Evolutionary conservation across 2,329 filamentous ascomycete species (phyloP).

Genomic region (Domatiomyces globalis): DNA sequence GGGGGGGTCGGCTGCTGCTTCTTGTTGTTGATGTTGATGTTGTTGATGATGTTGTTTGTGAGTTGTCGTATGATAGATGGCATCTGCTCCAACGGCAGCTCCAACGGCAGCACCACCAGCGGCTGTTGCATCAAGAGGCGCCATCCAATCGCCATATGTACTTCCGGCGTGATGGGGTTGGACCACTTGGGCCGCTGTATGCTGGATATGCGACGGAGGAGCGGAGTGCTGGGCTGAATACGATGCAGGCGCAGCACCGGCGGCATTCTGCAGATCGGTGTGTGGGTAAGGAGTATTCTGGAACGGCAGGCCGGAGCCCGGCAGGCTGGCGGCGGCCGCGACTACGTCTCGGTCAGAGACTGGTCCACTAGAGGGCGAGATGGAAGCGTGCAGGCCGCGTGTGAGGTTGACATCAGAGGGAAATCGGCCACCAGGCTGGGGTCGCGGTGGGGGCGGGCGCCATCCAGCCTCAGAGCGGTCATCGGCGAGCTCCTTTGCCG

Average conservation of each 20-base stretch:
- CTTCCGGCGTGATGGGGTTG: constrained; percentile 20
- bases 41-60: not conserved
- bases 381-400: constrained; percentile 65
- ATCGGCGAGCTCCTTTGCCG: constrained; percentile 17
- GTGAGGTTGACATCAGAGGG: constrained; percentile 85
- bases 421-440: constrained; percentile 89
- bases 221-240: too few relatives aligned
- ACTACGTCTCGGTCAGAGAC: constrained; percentile 54
- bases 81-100: constrained; percentile 4
- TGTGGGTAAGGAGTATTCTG: constrained; percentile 7
- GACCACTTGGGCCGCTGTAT: constrained; percentile 6
- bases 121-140: constrained; percentile 28
- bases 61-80: not conserved
- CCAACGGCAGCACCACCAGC: constrained; percentile 16
- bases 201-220: not conserved
- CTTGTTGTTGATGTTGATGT: not conserved
- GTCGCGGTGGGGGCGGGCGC: constrained; percentile 44
- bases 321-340: constrained; percentile 43
- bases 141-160: constrained; percentile 42
- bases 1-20: not conserved
- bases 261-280: constrained; percentile 3
- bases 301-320: constrained; percentile 31
- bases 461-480: constrained; percentile 22
- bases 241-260: too few relatives aligned
- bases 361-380: constrained; percentile 67